A percentile compares a stretch with the other conserved stretches of the same genome.
These are phyloP conservation scores for Corylus avellana DNA, from an alignment of 306 rosid genomes.

Conservation along the genomic window DNA sequence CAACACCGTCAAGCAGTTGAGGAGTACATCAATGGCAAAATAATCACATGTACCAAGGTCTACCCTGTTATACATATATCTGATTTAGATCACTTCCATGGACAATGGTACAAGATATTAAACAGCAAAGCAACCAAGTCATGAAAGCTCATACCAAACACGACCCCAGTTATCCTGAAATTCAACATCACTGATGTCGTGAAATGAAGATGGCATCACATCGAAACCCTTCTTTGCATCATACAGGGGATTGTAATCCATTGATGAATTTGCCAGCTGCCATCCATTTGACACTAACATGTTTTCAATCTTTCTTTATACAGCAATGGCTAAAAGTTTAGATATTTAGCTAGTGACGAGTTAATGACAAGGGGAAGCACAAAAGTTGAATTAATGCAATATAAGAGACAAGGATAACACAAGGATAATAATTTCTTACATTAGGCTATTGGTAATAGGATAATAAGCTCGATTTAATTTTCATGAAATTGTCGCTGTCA, in stretches of 20 bases:
- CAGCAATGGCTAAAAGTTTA: background rate
- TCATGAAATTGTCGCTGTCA: background rate
- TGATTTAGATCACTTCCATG: conserved; percentile 11
- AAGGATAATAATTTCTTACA: background rate
- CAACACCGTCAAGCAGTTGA: conserved; percentile 80
- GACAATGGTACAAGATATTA: background rate
- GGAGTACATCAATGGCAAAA: conserved; percentile 82
- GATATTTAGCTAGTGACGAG: background rate
- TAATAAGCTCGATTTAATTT: background rate
- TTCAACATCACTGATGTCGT: conserved; percentile 82
- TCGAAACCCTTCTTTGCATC: conserved; percentile 77
- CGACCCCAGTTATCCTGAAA: conserved; percentile 98
- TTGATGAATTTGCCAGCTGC: conserved; percentile 69
- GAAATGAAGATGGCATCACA: conserved; percentile 90
- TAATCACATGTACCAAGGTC: conserved; percentile 87
- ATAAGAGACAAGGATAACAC: background rate
- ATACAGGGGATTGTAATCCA: conserved; percentile 74
- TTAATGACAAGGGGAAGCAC: background rate
- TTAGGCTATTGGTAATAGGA: background rate
- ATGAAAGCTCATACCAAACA: conserved; percentile 58
- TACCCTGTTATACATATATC: conserved; percentile 59
- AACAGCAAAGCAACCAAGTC: background rate
- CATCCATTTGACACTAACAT: conserved; percentile 29
- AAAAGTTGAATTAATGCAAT: background rate
- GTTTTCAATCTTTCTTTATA: conserved; percentile 19